Base-by-base conservation (phyloP, 345 rosid genomes). In the Populus davidiana region DNA sequence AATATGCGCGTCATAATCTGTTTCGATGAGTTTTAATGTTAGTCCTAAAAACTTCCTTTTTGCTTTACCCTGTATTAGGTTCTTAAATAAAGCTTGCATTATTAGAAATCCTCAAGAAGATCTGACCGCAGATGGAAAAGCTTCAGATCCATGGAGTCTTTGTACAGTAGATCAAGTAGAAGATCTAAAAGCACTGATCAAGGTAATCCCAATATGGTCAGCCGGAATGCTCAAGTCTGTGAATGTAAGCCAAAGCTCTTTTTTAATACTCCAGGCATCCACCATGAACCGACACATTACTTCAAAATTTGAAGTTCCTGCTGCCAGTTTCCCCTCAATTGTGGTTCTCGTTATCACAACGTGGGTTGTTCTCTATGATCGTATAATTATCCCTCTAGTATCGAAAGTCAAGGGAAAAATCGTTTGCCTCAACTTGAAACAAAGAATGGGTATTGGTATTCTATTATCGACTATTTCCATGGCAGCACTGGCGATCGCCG, bases 331-430 rank as follows among this genome's bases (percentile, higher is more conserved):
- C 33, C 80, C 81, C 18, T 85, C 84, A 82, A 91, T 91, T 85
- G 69, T 82, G 47, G 79, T 90, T 70, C 73, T 88, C 50, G 76
- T 87, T 29, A 74, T 93, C n/a, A 80, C 85, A 6, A 0, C 83
- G 70, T 90, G 94, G 91, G 85, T 91, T 4, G 75, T 86, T 68
- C 67, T 93, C 38, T 93, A 93, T 29, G 97, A 93, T 70, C 94
- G 96, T 44, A 90, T 75, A 1, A 77, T 91, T 66, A 88, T 47
- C 18, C 50, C 50, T 4, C 18, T 47, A 12, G 50, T 14, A 47
- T 47, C 50, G 50, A 47, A 14, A 47, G 50, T 14, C 18, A 47
- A 1, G 16, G 50, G 50, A 14, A 47, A 47, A 13, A 12, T 47
- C 16, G 50, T 47, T 47, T 14, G 50, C 50, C 50, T 47, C 50